These are phyloP conservation scores for Flaveria sonorensis DNA, from an alignment of 129 eudicot species.

Conservation along the genomic window DNA sequence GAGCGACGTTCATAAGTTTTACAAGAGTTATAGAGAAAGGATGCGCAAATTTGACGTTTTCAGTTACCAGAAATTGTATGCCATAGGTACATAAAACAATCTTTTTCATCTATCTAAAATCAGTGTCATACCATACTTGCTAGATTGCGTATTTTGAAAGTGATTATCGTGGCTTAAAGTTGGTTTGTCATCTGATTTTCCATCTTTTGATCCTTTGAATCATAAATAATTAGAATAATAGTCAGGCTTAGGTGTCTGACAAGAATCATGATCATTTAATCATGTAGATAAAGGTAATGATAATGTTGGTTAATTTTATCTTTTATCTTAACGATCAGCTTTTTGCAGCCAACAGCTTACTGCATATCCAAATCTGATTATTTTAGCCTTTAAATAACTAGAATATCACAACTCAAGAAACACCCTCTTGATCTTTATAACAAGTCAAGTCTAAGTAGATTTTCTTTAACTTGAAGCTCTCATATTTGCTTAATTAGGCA, in stretches of 20 bases:
- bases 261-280: not conserved
- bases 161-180: too few species aligned
- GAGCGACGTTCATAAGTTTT: conserved; percentile 72
- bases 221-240: not conserved
- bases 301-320: too few species aligned
- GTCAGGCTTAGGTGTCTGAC: not conserved
- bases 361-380: too few species aligned
- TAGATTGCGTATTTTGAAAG: too few species aligned
- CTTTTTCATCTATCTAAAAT: conserved; percentile 11
- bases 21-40: conserved; percentile 82
- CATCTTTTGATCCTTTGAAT: too few species aligned
- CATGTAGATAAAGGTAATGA: not conserved
- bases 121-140: not conserved
- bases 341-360: too few species aligned
- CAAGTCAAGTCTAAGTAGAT: conserved; percentile 3
- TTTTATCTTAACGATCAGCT: too few species aligned
- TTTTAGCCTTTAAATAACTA: too few species aligned
- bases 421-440: not conserved
- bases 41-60: conserved; percentile 93
- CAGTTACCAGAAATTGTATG: conserved; percentile 96
- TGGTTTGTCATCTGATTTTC: conserved; percentile 5
- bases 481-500: conserved; percentile 10
- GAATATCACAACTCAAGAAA: not conserved
- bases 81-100: conserved; percentile 59
- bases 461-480: conserved; percentile 1